Base-by-base conservation (phyloP, 2,329 filamentous ascomycete species). In the Aspergillus pseudonomiae region DNA sequence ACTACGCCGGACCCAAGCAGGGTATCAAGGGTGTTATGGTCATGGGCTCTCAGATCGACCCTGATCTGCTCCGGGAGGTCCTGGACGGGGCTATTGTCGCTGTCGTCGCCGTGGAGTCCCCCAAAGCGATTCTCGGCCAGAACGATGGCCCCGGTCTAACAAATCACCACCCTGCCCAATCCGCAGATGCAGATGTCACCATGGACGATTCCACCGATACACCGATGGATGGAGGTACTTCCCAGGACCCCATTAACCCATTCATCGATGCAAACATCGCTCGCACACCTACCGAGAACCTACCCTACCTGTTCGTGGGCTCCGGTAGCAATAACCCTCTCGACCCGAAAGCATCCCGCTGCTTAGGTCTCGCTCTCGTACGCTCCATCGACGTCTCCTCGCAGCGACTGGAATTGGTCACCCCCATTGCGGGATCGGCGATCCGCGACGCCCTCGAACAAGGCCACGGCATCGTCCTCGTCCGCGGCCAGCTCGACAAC, bases 71-170 rank as follows among this genome's bases (percentile, higher is more conserved):
- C 2, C 68, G 76, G 12, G 82, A 85, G 64, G 78, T 84, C 4
- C 75, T 89, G 24, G 82, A 86, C 50, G 86, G 85, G 46, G 76
- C 82, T 4, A 70, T 87, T 10, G 81, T 88, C 12, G 84, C 84
- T 6, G 76, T 89, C 34, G 79, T 86, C 1, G 78, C 80, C 1
- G 73, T 84, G 3, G 81, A 85, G 61, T 78, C 79, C 6, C 68
- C 76, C 0, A 69, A 65, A 46, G 75, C 76, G 10, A 70, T 80
- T 4, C 60, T 69, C 14, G 68, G 69, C 45, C 48, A 61, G 4
- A 41, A 34, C 12, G 60, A 63, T 4, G 30, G 21, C 19, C 41
- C 63, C 24, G 41, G 41, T 36, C 52, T 58, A 12, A 39, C 61
- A 34, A 55, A 57, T n/a, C 11, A 30, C 28, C 30, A 52, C 30